These are phyloP conservation scores for Mycena olivaceomarginata DNA, from an alignment of 768 basidiomycete genomes.

Conservation along the genomic window DNA sequence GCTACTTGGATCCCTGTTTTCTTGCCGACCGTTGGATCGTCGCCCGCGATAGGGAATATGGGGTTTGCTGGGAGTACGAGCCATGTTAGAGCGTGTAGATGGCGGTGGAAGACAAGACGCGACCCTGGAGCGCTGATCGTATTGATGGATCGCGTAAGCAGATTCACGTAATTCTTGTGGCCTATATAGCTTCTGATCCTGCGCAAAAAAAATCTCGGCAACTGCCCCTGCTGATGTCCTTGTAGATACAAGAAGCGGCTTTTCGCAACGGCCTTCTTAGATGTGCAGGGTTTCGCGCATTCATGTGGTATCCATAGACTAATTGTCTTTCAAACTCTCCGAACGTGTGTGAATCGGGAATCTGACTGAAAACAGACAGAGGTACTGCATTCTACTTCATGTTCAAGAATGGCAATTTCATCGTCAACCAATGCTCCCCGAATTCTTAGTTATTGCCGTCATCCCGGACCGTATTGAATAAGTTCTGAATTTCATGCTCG, in stretches of 20 bases:
- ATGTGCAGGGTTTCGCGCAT: background rate
- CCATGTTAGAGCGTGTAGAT: constrained; percentile 12
- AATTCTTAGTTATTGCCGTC: no score
- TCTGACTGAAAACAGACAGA: no score
- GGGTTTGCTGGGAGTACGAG: constrained; percentile 59
- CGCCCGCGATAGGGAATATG: constrained; percentile 89
- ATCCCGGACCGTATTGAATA: no score
- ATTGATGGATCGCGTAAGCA: no score
- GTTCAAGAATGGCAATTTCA: no score
- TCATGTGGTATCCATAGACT: constrained; percentile 27
- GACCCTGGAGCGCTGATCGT: background rate
- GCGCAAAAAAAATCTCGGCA: background rate
- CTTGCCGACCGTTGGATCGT: constrained; percentile 87
- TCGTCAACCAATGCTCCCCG: no score
- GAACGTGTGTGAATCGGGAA: no score
- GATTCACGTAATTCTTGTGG: background rate
- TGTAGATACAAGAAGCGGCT: constrained; percentile 76
- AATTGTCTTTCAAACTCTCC: background rate
- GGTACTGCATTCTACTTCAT: no score
- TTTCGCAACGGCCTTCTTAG: constrained; percentile 51
- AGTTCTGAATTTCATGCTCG: no score
- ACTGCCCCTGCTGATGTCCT: constrained; percentile 46
- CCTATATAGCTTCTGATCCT: no score
- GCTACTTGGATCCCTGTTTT: constrained; percentile 85
- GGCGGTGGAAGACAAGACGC: background rate